These are phyloP conservation scores for Achaetomiella virescens DNA, from an alignment of 495 filamentous ascomycete species.

Conservation along the genomic window DNA sequence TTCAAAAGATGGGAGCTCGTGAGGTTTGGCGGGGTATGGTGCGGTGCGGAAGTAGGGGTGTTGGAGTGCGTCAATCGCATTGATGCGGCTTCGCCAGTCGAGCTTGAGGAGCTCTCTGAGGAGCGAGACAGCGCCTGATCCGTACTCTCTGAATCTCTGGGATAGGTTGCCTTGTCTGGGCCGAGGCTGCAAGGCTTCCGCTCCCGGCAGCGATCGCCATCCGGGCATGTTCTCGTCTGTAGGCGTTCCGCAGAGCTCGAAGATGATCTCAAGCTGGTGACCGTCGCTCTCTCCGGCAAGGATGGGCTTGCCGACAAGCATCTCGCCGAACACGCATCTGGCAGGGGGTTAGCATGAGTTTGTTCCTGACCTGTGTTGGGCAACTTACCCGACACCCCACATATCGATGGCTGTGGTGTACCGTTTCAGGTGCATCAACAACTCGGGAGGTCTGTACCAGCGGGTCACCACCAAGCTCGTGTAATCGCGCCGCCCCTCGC, in stretches of 20 bases:
- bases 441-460: constrained; percentile 95
- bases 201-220: constrained; percentile 74
- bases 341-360: constrained; percentile 24
- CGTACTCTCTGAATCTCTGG: constrained; percentile 64
- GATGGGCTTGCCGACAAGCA: constrained; percentile 92
- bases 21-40: constrained; percentile 72
- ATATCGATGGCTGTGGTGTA: constrained; percentile 97
- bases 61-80: constrained; percentile 87
- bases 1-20: constrained; percentile 80
- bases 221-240: constrained; percentile 92
- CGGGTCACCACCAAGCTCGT: constrained; percentile 91
- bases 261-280: constrained; percentile 87
- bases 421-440: constrained; percentile 73
- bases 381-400: constrained; percentile 87
- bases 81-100: constrained; percentile 81
- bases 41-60: constrained; percentile 82
- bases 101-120: constrained; percentile 78
- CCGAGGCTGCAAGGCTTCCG: constrained; percentile 64
- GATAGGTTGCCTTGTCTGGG: constrained; percentile 59
- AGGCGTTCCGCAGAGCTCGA: constrained; percentile 86
- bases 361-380: neutral
- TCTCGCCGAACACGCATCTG: constrained; percentile 95
- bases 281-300: constrained; percentile 81
- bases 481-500: constrained; percentile 83
- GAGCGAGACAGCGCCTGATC: constrained; percentile 61